Conservation (phyloP, 2,329 filamentous ascomycete species). For the Fusarium irregulare region DNA sequence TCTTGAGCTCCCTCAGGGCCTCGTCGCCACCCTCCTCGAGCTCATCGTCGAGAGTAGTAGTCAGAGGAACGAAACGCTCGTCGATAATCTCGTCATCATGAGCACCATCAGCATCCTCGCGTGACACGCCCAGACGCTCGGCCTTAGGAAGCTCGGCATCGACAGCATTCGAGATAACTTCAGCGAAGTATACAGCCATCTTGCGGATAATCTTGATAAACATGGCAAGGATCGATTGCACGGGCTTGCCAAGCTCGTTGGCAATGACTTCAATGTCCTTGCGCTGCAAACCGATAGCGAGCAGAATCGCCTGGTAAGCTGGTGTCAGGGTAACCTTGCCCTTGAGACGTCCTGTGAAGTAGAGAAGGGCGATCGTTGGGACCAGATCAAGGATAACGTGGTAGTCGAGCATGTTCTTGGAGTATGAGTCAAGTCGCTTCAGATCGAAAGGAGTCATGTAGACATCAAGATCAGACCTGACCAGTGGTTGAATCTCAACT, state of each 20-base stretch:
- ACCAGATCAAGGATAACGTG: conserved; percentile 96
- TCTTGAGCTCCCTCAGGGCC: conserved; percentile 74
- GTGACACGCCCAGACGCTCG: conserved; percentile 67
- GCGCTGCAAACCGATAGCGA: conserved; percentile 91
- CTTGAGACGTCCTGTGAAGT: conserved; percentile 83
- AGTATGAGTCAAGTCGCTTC: conserved; percentile 93
- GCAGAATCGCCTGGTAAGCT: conserved; percentile 86
- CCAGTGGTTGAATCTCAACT: conserved; percentile 65
- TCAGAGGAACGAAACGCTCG: conserved; percentile 76
- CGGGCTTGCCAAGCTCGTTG: conserved; percentile 78
- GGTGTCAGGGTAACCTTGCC: conserved; percentile 76
- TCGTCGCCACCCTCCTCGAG: conserved; percentile 85
- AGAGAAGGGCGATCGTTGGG: conserved; percentile 82
- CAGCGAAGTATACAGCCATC: conserved; percentile 80
- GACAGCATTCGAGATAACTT: conserved; percentile 78
- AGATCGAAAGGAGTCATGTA: conserved; percentile 91
- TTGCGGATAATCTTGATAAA: conserved; percentile 97
- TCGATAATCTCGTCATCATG: conserved; percentile 76
- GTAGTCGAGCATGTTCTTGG: conserved; percentile 97
- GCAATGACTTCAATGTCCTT: conserved; percentile 87
- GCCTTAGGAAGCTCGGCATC: conserved; percentile 72
- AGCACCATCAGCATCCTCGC: conserved; percentile 69
- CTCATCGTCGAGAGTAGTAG: conserved; percentile 80
- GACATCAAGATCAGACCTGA: conserved; percentile 80
- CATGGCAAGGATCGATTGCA: conserved; percentile 89